A percentile compares a stretch with the other conserved stretches of the same genome.
These are phyloP conservation scores for Bipolaris oryzae DNA, from an alignment of 2,329 filamentous ascomycete genomes.

Conservation along the genomic window DNA sequence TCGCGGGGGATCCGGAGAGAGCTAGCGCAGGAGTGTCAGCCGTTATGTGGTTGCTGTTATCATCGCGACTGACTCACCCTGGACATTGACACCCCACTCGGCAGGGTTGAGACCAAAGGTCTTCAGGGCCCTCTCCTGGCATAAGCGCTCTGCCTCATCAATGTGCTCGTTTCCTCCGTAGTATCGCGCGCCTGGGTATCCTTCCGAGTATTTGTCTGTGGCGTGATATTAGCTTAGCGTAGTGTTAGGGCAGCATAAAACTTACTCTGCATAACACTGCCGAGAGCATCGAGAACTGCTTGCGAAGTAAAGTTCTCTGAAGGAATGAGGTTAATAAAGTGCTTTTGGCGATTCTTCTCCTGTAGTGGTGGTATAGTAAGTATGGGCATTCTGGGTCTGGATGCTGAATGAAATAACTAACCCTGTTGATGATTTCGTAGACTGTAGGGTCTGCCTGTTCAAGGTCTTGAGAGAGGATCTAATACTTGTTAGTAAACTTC, in stretches of 20 bases:
- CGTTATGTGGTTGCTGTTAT: background rate
- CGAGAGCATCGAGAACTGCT: conserved; percentile 96
- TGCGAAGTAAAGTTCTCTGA: conserved; percentile 99
- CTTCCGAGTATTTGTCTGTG: conserved; percentile 97
- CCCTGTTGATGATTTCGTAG: conserved; percentile 89
- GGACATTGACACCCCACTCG: conserved; percentile 99
- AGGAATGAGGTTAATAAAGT: conserved; percentile 98
- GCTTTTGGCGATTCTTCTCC: conserved; percentile 96
- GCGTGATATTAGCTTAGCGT: conserved; percentile 31
- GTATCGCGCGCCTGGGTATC: conserved; percentile 96
- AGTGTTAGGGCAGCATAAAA: conserved; percentile 65
- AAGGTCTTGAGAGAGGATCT: conserved; percentile 82
- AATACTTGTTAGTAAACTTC: conserved; percentile 6
- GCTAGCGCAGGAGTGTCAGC: conserved; percentile 57
- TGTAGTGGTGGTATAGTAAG: conserved; percentile 49
- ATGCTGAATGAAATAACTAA: conserved; percentile 49
- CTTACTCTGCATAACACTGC: conserved; percentile 58
- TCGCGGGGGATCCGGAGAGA: conserved; percentile 78
- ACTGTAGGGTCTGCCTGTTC: conserved; percentile 85
- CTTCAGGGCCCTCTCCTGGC: conserved; percentile 90
- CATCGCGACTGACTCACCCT: conserved; percentile 61
- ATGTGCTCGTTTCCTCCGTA: conserved; percentile 99
- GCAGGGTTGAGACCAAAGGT: conserved; percentile 84
- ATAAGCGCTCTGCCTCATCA: conserved; percentile 91
- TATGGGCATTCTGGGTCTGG: conserved; percentile 15